Conservation (phyloP, 2,329 filamentous ascomycete genomes). For the Epicoccum sorghinum region DNA sequence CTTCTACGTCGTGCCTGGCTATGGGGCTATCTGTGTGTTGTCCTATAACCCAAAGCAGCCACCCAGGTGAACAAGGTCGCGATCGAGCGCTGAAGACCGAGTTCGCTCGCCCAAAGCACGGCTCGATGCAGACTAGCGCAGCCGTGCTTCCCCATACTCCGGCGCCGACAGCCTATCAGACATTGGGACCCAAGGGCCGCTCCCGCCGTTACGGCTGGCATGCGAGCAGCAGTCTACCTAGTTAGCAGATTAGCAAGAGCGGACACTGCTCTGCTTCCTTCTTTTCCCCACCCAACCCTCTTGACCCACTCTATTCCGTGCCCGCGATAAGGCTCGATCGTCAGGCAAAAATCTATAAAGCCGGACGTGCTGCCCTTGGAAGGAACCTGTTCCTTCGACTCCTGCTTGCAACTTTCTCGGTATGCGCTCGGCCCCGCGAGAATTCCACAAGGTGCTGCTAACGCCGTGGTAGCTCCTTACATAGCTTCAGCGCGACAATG, state of each 20-base stretch:
- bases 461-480: conserved; percentile 27
- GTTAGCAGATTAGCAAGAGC: not conserved
- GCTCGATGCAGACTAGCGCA: conserved; percentile 9
- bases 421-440: conserved; percentile 37
- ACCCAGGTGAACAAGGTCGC: not conserved
- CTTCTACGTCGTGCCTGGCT: conserved; percentile 19
- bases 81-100: conserved; percentile 2
- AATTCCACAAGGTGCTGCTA: conserved; percentile 29
- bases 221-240: conserved; percentile 10
- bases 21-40: conserved; percentile 18
- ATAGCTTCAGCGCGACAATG: conserved; percentile 29
- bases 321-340: conserved; percentile 19
- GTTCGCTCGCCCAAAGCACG: conserved; percentile 1
- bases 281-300: conserved; percentile 18
- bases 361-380: conserved; percentile 18
- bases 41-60: not conserved
- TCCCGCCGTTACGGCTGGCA: conserved; percentile 7
- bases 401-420: conserved; percentile 32
- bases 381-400: conserved; percentile 22
- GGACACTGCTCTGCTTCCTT: conserved; percentile 22
- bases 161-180: conserved; percentile 8
- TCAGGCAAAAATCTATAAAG: conserved; percentile 22
- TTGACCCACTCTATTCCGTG: conserved; percentile 20
- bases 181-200: conserved; percentile 2
- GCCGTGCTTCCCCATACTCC: conserved; percentile 14